Evolutionary conservation across 2,329 filamentous ascomycete genomes (phyloP).

Genomic region (Penicillium hordei): DNA sequence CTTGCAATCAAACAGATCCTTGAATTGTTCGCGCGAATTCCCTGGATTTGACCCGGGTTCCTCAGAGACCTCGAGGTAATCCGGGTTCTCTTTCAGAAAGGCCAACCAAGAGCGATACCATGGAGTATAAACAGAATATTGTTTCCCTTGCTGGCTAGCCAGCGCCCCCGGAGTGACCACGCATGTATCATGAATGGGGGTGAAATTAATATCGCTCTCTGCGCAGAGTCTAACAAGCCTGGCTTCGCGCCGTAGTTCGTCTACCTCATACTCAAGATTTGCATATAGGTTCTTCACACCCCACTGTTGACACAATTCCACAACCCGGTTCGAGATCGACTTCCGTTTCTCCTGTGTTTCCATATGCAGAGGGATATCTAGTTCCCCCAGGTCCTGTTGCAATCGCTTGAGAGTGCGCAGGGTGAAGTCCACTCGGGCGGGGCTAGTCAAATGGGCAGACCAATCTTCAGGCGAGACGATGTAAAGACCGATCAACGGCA

Average conservation of each 20-base stretch:
- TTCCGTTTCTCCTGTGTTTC: conserved; percentile 69
- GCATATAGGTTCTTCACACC: conserved; percentile 71
- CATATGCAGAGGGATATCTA: conserved; percentile 76
- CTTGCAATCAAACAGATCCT: conserved; percentile 57
- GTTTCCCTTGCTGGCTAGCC: conserved; percentile 66
- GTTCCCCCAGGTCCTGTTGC: conserved; percentile 62
- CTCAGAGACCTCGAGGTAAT: conserved; percentile 64
- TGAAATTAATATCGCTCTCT: conserved; percentile 64
- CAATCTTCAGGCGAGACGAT: conserved; percentile 81
- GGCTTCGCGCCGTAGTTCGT: conserved; percentile 78
- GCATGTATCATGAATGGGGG: conserved; percentile 77
- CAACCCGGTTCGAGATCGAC: conserved; percentile 59
- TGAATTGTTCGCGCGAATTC: conserved; percentile 50
- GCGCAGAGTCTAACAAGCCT: conserved; percentile 62
- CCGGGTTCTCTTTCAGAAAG: conserved; percentile 67
- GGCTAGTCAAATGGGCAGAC: conserved; percentile 72
- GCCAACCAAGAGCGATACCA: conserved; percentile 78
- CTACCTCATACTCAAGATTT: conserved; percentile 89
- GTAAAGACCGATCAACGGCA: conserved; percentile 75
- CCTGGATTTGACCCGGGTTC: conserved; percentile 58
- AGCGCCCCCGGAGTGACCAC: conserved; percentile 74
- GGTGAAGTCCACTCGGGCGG: conserved; percentile 76
- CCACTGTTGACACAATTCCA: conserved; percentile 70
- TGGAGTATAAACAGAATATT: conserved; percentile 80
- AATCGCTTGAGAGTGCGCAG: conserved; percentile 69